Evolutionary conservation across 345 rosid genomes (phyloP).

Genomic region (Aurinia saxatilis): DNA sequence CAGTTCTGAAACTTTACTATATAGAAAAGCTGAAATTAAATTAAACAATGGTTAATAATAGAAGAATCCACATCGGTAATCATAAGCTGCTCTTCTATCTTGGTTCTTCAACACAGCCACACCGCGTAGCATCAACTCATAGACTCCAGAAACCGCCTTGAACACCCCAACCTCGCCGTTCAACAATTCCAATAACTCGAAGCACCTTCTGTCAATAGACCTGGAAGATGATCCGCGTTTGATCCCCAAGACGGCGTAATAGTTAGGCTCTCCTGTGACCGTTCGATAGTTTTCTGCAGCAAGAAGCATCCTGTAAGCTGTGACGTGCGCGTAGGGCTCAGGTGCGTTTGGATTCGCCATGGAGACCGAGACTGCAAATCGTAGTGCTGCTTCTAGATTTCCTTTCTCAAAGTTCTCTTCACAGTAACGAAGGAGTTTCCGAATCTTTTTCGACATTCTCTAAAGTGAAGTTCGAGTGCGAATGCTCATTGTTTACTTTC

Average conservation of each 20-base stretch:
- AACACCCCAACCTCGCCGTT: neutral
- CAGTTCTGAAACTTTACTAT: no score
- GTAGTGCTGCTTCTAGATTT: slow-evolving; percentile 3
- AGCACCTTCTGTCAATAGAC: neutral
- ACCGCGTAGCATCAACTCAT: neutral
- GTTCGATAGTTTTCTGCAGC: slow-evolving; percentile 7
- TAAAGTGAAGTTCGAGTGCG: no score
- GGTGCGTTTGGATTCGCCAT: slow-evolving; percentile 2
- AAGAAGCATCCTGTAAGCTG: slow-evolving; percentile 13
- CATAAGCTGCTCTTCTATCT: slow-evolving; percentile 4
- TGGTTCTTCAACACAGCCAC: neutral
- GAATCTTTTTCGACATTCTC: no score
- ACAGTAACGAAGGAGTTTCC: slow-evolving; percentile 5
- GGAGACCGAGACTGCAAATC: neutral
- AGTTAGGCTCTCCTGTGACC: slow-evolving; percentile 12
- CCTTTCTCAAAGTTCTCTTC: slow-evolving; percentile 16
- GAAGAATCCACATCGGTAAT: slow-evolving; percentile 5
- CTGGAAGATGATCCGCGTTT: neutral
- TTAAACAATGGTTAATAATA: neutral
- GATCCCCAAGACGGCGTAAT: slow-evolving; percentile 2
- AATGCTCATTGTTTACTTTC: no score
- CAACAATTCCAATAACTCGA: neutral
- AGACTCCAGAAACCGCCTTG: neutral
- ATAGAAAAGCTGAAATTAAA: no score
- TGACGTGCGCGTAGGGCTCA: slow-evolving; percentile 18